Conservation (phyloP, 139 green algal species). For the Nannochloris sp. region DNA sequence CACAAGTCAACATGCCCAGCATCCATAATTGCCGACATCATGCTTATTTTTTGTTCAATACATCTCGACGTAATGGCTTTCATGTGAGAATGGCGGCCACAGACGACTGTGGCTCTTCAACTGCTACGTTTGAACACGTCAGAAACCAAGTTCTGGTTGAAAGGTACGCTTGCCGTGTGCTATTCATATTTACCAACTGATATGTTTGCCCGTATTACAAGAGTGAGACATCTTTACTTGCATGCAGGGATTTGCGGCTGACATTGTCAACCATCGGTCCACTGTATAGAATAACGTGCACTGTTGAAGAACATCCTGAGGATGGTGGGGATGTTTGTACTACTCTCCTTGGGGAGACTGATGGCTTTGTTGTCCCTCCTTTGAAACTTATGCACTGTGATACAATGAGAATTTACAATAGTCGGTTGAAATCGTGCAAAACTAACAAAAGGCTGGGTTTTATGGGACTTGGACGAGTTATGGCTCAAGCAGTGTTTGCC, state of each 20-base stretch:
- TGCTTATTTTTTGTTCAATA: too few relatives aligned
- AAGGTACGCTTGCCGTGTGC: too few relatives aligned
- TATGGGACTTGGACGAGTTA: constrained; percentile 56
- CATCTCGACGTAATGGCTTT: too few relatives aligned
- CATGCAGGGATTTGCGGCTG: constrained; percentile 14
- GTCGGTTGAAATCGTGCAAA: constrained; percentile 11
- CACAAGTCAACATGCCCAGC: too few relatives aligned
- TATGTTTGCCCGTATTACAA: too few relatives aligned
- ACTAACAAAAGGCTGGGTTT: constrained; percentile 30
- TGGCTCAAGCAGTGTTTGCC: constrained; percentile 55
- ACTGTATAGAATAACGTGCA: constrained; percentile 47
- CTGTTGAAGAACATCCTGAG: constrained; percentile 4
- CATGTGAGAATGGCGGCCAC: too few relatives aligned
- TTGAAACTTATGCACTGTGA: constrained; percentile 71
- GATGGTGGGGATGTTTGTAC: constrained; percentile 2
- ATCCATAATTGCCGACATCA: too few relatives aligned
- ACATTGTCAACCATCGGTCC: constrained; percentile 41
- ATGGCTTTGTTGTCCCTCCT: constrained; percentile 50
- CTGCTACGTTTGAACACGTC: too few relatives aligned
- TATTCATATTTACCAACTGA: too few relatives aligned
- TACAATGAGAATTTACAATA: constrained; percentile 62
- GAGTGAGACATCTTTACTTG: too few relatives aligned
- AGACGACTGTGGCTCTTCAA: too few relatives aligned
- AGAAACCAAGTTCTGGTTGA: too few relatives aligned
- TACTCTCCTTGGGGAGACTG: constrained; percentile 39